A percentile compares a stretch with the other conserved stretches of the same genome.
Conservation (phyloP, 177 flowering plant genomes). For the Vitis hybrid region DNA sequence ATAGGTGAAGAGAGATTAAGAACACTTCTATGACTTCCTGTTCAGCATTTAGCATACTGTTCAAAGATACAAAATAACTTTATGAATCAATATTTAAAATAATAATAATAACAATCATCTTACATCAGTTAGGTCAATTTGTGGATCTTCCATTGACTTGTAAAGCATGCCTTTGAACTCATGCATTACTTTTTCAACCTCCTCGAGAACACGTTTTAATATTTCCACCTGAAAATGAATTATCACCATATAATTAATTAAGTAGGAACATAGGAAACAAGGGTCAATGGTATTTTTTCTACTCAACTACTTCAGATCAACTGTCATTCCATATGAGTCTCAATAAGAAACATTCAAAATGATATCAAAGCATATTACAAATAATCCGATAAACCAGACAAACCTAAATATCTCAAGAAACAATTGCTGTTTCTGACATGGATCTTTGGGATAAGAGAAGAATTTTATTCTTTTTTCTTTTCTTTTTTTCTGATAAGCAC, state of each 20-base stretch:
- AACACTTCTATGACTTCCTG: not conserved
- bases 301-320: too few species aligned
- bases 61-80: conserved; percentile 4
- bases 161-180: conserved; percentile 92
- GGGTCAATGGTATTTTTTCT: too few species aligned
- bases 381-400: not conserved
- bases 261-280: not conserved
- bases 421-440: not conserved
- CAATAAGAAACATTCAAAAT: conserved; percentile 1
- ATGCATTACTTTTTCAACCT: conserved; percentile 97
- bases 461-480: too few species aligned
- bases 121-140: conserved; percentile 79
- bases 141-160: conserved; percentile 98
- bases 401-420: not conserved
- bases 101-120: conserved; percentile 14
- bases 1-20: not conserved
- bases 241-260: not conserved
- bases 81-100: not conserved
- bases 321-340: not conserved
- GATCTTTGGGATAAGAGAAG: too few species aligned
- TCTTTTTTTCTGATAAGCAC: too few species aligned
- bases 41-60: not conserved
- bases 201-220: conserved; percentile 96
- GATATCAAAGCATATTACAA: not conserved
- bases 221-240: conserved; percentile 80